phyloP scores from a whole-genome alignment of 352 stramenopile genomes.

The Saprolegnia diclina region DNA sequence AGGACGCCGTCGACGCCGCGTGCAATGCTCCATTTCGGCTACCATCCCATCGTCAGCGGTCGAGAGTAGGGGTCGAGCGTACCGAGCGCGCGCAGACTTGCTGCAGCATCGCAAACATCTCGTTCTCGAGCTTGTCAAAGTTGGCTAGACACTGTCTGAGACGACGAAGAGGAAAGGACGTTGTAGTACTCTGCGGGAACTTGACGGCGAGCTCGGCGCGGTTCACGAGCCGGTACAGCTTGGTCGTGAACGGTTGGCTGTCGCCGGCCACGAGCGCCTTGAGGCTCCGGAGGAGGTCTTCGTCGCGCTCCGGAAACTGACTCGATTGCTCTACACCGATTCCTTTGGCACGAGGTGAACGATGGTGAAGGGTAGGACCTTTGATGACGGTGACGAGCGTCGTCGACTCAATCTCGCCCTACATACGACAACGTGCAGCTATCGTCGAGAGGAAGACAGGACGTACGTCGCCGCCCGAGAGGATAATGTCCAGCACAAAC shows the following conservation, averaged over 20 bases:
- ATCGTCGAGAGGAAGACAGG: background rate
- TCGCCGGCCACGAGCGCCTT: conserved; percentile 64
- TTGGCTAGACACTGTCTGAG: conserved; percentile 41
- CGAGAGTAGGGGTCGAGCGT: background rate
- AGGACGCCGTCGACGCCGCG: conserved; percentile 70
- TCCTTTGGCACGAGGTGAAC: background rate
- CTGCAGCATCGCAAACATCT: conserved; percentile 63
- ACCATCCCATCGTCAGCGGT: background rate
- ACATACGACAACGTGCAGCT: background rate
- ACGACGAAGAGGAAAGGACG: background rate
- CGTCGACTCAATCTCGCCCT: conserved; percentile 60
- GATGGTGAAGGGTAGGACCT: conserved; percentile 28
- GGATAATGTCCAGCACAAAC: conserved; percentile 80
- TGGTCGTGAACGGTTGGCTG: conserved; percentile 77
- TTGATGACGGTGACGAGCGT: conserved; percentile 82
- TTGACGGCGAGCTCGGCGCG: conserved; percentile 77
- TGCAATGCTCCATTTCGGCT: conserved; percentile 67
- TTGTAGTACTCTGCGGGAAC: conserved; percentile 47
- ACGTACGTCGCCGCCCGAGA: conserved; percentile 56
- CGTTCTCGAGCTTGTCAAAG: conserved; percentile 79
- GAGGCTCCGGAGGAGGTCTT: conserved; percentile 64
- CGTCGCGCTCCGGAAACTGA: conserved; percentile 77
- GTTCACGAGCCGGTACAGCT: conserved; percentile 76
- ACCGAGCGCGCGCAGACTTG: conserved; percentile 59
- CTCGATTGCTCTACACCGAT: conserved; percentile 56